Evolutionary conservation across 345 rosid genomes (phyloP).

Genomic region (Carallia pectinifolia): DNA sequence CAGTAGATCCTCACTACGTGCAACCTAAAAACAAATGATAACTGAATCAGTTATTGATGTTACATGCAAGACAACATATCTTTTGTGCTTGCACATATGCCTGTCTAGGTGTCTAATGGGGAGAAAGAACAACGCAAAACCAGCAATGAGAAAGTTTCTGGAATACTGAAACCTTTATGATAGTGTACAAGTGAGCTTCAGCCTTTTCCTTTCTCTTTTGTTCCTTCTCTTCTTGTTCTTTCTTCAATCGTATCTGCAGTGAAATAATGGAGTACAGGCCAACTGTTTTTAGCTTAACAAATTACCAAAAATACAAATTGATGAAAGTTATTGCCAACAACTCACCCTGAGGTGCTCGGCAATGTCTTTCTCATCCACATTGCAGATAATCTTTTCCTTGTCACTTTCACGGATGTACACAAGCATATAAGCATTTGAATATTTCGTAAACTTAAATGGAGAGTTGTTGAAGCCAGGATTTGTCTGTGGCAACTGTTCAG

Average conservation of each 20-base stretch:
- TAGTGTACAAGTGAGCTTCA: slow-evolving; percentile 88
- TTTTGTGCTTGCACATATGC: neutral
- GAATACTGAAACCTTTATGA: slow-evolving; percentile 65
- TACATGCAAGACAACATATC: neutral
- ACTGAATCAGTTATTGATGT: slow-evolving; percentile 3
- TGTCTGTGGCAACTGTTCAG: slow-evolving; percentile 72
- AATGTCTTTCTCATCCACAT: slow-evolving; percentile 97
- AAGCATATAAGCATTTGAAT: slow-evolving; percentile 99
- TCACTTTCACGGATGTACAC: slow-evolving; percentile 96
- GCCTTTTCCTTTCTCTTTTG: slow-evolving; percentile 88
- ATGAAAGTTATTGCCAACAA: slow-evolving; percentile 8
- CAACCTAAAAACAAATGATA: slow-evolving; percentile 21
- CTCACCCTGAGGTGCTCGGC: slow-evolving; percentile 94
- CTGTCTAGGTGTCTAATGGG: neutral
- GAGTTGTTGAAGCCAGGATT: slow-evolving; percentile 95
- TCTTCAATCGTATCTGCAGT: slow-evolving; percentile 77
- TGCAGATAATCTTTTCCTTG: slow-evolving; percentile 91
- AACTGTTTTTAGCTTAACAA: neutral
- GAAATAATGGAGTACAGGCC: neutral
- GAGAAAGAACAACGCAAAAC: neutral
- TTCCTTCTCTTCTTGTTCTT: slow-evolving; percentile 95
- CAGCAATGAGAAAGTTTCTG: neutral
- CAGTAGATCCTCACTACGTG: slow-evolving; percentile 44
- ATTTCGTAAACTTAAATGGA: slow-evolving; percentile 85
- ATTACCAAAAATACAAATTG: neutral